Base-by-base conservation (phyloP, 2,329 filamentous ascomycete genomes). In the Colletotrichum trifolii region DNA sequence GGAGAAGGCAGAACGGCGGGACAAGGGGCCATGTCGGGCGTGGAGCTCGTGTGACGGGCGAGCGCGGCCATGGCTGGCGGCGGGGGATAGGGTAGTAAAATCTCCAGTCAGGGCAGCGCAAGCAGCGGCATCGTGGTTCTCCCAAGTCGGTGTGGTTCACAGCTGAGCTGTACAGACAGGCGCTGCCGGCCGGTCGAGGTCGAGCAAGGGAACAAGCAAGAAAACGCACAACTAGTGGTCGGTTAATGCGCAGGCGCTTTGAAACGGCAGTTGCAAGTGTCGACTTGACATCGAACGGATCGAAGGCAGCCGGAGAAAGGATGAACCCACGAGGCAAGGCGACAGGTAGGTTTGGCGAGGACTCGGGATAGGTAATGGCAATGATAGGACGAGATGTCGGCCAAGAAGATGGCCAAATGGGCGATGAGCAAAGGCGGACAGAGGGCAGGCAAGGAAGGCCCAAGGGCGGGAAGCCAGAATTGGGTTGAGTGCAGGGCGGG, bases 221-320 rank as follows among this genome's bases (percentile, higher is more conserved):
- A 42, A 33, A 53, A 56, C 39, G 58, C 59, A 53, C 40, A 52
- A 53, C 40, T 57, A 62, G 45, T 65, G 55, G 46, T 56, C 58
- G 47, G 48, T 52, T 62, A 48, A 62, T 65, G 58, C 62, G 62
- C 52, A 65, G 62, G 40, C 17, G 46, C 49, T 47, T 65, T 62
- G 62, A 65, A 65, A 62, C 52, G 50, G 52, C 13, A 40, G 58
- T 62, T 62, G 58, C 58, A 48, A 49, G 62, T 62, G 56, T 36
- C 62, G 62, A 55, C 52, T 57, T 65, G 58, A 65, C 62, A 65
- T 65, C 52, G 62, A 65, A 62, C 52, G 58, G 62, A 65, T 62
- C 47, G 47, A 62, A 47, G 17, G 62, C 42, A 52, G 62, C 62
- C 58, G 62, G 58, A 65, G 62, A 65, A 65, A 65, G 58, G 62